Base-by-base conservation (phyloP, 768 basidiomycete genomes). In the Suillus occidentalis region DNA sequence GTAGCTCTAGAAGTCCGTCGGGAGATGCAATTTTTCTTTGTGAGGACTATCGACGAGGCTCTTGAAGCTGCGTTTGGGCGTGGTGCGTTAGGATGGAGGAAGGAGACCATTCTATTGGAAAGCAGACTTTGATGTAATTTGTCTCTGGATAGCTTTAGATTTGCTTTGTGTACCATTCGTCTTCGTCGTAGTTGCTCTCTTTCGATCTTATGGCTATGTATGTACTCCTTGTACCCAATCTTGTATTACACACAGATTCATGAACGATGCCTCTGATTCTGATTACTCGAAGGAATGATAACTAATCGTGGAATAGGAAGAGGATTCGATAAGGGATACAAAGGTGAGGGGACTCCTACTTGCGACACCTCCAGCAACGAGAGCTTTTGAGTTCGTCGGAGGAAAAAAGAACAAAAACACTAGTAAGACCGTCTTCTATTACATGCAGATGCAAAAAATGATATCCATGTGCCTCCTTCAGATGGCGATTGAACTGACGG, bases 41-140 rank as follows among this genome's bases (percentile, higher is more conserved):
- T 94, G 39, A 81, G 85, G 62, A 91, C 87, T 10, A 84, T 97
- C 47, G 81, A 86, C 31, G 93, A 96, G 73, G 92, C 88, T 1
- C 79, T 96, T 40, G 89, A 92, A 60, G 92, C 89, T 1, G 93
- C 92, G 13, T 95, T 95, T 71, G 92, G 92, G 18, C 83, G 85
- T 71, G 85, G 85, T 25, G 81, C 81, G 37, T 78, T 92, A 45
- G 84, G 80, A 22, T 92, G 91, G 91, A 81, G 87, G 63, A 81
- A 82, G 66, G 80, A 81, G 25, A 74, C 81, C 39, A 70, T 85
- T 36, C 67, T 87, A 42, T 65, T 88, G 37, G 85, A 88, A 74
- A 85, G 84, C 67, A 76, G 87, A 69, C 68, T 88, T 65, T 88
- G 62, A 62, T 73, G 13, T 22, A 22, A 2, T 50, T 50, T 62